Conservation (phyloP, 2,329 filamentous ascomycete species). For the Fusarium keratoplasticum region DNA sequence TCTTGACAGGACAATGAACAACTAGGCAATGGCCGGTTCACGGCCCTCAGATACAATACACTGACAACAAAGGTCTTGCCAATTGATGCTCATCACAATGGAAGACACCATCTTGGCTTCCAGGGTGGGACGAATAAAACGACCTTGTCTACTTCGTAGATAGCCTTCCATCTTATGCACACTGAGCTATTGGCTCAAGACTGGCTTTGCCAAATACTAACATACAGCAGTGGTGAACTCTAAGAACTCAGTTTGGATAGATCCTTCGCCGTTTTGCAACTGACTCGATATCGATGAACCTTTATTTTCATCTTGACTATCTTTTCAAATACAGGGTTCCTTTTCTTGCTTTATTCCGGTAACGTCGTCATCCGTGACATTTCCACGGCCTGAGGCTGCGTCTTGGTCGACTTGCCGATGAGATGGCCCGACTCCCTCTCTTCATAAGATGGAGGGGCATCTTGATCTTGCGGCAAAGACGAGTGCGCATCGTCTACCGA, state of each 20-base stretch:
- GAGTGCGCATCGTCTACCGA: not conserved
- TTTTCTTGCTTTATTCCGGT: not conserved
- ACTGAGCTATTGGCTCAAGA: too few relatives aligned
- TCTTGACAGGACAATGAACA: too few relatives aligned
- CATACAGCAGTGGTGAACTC: too few relatives aligned
- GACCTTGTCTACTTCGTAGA: too few relatives aligned
- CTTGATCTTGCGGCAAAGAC: not conserved
- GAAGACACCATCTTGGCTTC: too few relatives aligned
- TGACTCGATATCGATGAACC: not conserved
- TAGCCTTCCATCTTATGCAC: too few relatives aligned
- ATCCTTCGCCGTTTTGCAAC: not conserved
- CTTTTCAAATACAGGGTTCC: not conserved
- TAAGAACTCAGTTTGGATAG: not conserved
- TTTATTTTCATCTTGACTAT: not conserved
- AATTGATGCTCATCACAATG: too few relatives aligned
- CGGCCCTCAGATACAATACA: too few relatives aligned
- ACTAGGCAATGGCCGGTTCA: too few relatives aligned
- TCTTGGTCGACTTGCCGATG: not conserved
- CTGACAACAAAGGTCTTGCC: too few relatives aligned
- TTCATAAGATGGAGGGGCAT: not conserved
- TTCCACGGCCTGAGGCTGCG: not conserved
- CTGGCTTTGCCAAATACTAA: too few relatives aligned
- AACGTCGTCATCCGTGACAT: not conserved
- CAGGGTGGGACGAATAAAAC: too few relatives aligned
- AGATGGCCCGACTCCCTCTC: not conserved